Evolutionary conservation across 768 basidiomycete genomes (phyloP), one percentile per base, ranked within the genome.

Genomic region (Rickenella mellea): DNA sequence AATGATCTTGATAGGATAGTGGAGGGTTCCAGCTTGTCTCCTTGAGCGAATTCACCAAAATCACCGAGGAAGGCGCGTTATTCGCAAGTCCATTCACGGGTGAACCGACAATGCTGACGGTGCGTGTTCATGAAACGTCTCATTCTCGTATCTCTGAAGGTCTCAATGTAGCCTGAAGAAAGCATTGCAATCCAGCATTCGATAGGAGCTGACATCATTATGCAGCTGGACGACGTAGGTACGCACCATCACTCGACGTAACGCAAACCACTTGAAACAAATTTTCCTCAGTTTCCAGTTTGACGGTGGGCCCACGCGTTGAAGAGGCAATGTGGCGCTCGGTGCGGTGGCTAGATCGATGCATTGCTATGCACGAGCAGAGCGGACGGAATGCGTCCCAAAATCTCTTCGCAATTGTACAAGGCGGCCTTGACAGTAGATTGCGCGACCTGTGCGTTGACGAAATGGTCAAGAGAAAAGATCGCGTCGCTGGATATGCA

Each of bases 211-310:
- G 90, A 94, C 56, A 94, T 94, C 46, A 89, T 94, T 47, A 93
- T 94, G 91, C 90, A 89, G 57, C 71, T 91, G 14, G 89, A 92
- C 57, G 89, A 92, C 60, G 89, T 92, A 39, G 87, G 87, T 83
- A 52, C 58, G 20, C 0, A 27, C 26, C 43, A 20, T 36, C 30
- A 45, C 29, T 41, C 37, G 10, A 43, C 40, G 37, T 27, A 20
- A 8, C 17, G 24, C 21, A 2, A 6, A 15, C n/a, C 9, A 25
- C 10, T 33, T 41, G 14, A 25, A 26, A 44, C 44, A 42, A 44
- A 48, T 44, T 43, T 45, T 30, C 50, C 33, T 46, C 51, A 83
- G 90, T 93, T 0, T 76, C 84, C 27, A 90, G 85, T 59, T 60
- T 92, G 31, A 86, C 84, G 0, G 71, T 74, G 5, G 89, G 87